Conservation (phyloP, 805 yeast genomes). For the Suhomyces canberraensis region DNA sequence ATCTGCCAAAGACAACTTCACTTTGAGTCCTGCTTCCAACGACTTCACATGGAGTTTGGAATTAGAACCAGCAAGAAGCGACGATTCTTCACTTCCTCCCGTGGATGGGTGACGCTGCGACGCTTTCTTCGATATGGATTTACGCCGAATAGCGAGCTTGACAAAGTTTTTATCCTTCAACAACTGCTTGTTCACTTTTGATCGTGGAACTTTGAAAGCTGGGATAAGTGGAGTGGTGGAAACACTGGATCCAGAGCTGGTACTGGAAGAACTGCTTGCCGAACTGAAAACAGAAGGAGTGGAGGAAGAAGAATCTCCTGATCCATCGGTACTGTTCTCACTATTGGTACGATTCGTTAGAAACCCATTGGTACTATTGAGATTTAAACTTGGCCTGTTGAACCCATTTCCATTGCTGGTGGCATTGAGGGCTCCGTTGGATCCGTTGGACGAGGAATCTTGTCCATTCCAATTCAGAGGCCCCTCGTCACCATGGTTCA, state of each 20-base stretch:
- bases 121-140: slow-evolving; percentile 18
- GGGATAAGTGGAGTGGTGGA: not conserved
- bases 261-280: not conserved
- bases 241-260: not conserved
- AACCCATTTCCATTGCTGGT: too few relatives aligned
- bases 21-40: slow-evolving; percentile 49
- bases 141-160: slow-evolving; percentile 30
- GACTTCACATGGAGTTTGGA: slow-evolving; percentile 41
- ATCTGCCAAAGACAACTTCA: slow-evolving; percentile 46
- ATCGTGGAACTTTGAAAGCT: not conserved
- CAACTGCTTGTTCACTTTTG: slow-evolving; percentile 11
- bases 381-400: too few relatives aligned
- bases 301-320: slow-evolving; percentile 2
- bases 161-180: slow-evolving; percentile 10
- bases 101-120: slow-evolving; percentile 1
- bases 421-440: too few relatives aligned
- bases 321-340: too few relatives aligned
- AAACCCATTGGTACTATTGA: too few relatives aligned
- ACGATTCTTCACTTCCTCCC: not conserved
- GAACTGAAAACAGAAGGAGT: slow-evolving; percentile 1
- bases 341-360: too few relatives aligned
- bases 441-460: not conserved
- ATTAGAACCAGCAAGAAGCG: slow-evolving; percentile 3
- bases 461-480: not conserved
- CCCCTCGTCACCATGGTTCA: slow-evolving; percentile 11